These are phyloP conservation scores for Puccinia polysora DNA, from an alignment of 1,284 basidiomycete species.

Conservation along the genomic window DNA sequence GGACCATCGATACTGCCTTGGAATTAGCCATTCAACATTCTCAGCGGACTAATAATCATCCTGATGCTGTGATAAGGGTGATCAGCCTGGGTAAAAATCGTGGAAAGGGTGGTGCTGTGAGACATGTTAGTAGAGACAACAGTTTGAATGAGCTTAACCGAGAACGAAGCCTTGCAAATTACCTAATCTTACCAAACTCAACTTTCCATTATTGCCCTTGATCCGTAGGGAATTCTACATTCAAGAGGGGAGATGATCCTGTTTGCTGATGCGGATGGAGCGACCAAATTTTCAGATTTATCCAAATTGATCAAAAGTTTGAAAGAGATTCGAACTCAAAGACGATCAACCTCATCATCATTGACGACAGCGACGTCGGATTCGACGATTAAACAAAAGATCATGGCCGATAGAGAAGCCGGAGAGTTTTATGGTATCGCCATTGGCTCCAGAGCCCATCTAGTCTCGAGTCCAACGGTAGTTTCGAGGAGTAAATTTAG, in stretches of 20 bases:
- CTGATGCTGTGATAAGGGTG: constrained; percentile 63
- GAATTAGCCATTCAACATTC: constrained; percentile 61
- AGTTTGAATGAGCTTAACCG: no score
- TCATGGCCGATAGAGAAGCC: neutral
- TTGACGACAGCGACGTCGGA: constrained; percentile 66
- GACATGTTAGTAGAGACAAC: constrained; percentile 64
- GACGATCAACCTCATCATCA: no score
- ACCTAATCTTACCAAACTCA: neutral
- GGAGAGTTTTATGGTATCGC: constrained; percentile 55
- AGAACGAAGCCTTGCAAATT: neutral
- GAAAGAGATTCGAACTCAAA: no score
- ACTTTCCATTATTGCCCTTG: neutral
- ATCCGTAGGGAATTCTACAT: constrained; percentile 65
- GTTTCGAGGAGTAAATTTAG: constrained; percentile 82
- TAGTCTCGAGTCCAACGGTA: no score
- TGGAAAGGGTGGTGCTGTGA: constrained; percentile 86
- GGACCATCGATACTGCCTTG: constrained; percentile 65
- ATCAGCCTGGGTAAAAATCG: constrained; percentile 72
- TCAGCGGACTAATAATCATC: constrained; percentile 49
- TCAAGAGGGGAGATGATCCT: constrained; percentile 71
- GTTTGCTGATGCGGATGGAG: constrained; percentile 91
- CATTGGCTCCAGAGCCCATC: constrained; percentile 77
- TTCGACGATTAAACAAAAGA: constrained; percentile 56
- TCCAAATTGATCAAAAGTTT: constrained; percentile 67
- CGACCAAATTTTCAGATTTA: constrained; percentile 76